Conservation (phyloP, 768 basidiomycete species). For the Mrakia hoshinonis region DNA sequence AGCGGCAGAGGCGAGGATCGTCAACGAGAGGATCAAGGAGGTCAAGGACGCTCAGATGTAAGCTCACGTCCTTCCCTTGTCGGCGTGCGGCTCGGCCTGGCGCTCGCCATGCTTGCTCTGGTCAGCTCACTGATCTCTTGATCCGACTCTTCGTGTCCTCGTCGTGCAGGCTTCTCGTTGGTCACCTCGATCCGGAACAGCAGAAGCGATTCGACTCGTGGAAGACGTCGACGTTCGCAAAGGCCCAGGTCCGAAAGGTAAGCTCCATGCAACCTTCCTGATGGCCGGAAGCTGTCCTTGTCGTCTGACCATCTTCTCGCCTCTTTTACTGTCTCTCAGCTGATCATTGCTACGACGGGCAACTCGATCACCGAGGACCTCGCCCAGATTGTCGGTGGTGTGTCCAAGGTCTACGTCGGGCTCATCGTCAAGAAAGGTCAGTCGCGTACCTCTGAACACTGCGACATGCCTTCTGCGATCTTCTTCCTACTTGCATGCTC, state of each 20-base stretch:
- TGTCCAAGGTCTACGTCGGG: constrained; percentile 84
- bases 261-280: not conserved
- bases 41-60: constrained; percentile 29
- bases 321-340: constrained; percentile 44
- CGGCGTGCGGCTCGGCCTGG: too few relatives aligned
- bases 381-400: constrained; percentile 79
- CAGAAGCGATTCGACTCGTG: constrained; percentile 25
- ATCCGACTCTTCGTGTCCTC: not conserved
- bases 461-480: too few relatives aligned
- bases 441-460: constrained; percentile 24
- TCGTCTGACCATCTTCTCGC: not conserved
- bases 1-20: constrained; percentile 2
- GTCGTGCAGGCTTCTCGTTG: constrained; percentile 18
- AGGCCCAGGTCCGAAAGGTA: constrained; percentile 20
- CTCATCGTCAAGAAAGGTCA: constrained; percentile 82
- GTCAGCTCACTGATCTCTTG: not conserved
- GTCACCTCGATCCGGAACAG: constrained; percentile 18
- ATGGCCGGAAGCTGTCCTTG: not conserved
- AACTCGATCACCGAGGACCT: constrained; percentile 80
- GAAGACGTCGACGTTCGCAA: constrained; percentile 22
- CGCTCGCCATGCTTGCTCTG: not conserved
- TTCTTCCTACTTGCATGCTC: not conserved
- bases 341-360: constrained; percentile 70
- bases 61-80: not conserved
- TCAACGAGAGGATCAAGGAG: constrained; percentile 4